Conservation (phyloP, 2,329 filamentous ascomycete species). For the Beauveria asiatica region DNA sequence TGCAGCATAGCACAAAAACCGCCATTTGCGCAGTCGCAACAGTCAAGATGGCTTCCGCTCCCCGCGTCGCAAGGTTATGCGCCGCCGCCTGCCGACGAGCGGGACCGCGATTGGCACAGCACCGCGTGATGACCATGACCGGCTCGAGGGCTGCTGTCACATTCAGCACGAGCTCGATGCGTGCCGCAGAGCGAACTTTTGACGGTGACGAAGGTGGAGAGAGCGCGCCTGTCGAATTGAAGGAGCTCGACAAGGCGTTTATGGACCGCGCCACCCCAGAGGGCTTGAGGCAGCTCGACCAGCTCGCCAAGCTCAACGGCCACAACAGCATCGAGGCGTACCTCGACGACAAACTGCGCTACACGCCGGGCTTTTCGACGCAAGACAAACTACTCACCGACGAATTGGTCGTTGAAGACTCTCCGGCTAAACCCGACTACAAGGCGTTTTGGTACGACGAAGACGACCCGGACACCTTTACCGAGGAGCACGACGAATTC, state of each 20-base stretch:
- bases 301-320: slow-evolving; percentile 27
- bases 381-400: slow-evolving; percentile 26
- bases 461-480: slow-evolving; percentile 38
- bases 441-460: slow-evolving; percentile 41
- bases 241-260: slow-evolving; percentile 23
- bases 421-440: slow-evolving; percentile 26
- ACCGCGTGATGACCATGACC: not conserved
- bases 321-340: slow-evolving; percentile 26
- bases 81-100: slow-evolving; percentile 25
- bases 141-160: slow-evolving; percentile 7
- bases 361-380: slow-evolving; percentile 21
- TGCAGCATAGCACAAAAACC: slow-evolving; percentile 16
- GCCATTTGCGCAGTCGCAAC: not conserved
- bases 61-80: slow-evolving; percentile 29
- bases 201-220: slow-evolving; percentile 18
- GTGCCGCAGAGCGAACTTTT: slow-evolving; percentile 13
- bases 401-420: slow-evolving; percentile 22
- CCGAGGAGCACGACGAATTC: slow-evolving; percentile 53
- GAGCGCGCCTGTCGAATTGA: slow-evolving; percentile 20
- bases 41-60: slow-evolving; percentile 30
- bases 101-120: slow-evolving; percentile 9
- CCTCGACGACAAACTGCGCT: slow-evolving; percentile 20
- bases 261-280: slow-evolving; percentile 24
- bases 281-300: slow-evolving; percentile 25
- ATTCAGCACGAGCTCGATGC: slow-evolving; percentile 21